phyloP scores from a whole-genome alignment of 1,284 basidiomycete genomes.

The Serendipita sp. region DNA sequence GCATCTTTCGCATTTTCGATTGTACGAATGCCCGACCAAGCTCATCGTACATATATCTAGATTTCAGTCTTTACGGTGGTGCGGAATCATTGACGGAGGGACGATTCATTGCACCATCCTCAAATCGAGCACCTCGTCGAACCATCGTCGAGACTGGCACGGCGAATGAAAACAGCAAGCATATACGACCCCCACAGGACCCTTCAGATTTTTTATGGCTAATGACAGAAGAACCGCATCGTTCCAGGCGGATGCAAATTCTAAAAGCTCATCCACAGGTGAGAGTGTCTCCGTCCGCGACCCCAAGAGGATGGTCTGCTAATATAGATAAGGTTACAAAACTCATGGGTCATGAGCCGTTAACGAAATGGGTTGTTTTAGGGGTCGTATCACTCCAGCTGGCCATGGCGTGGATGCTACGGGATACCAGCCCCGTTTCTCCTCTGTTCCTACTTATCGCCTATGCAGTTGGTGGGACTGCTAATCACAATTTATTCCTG shows the following conservation, averaged over 20 bases:
- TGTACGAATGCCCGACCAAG: not conserved
- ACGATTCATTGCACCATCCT: not conserved
- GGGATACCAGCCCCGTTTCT: slow-evolving; percentile 53
- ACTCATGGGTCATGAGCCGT: slow-evolving; percentile 87
- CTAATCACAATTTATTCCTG: slow-evolving; percentile 94
- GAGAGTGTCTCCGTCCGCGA: slow-evolving; percentile 13
- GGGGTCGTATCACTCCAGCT: slow-evolving; percentile 72
- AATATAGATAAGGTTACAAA: slow-evolving; percentile 53
- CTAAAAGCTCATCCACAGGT: slow-evolving; percentile 92
- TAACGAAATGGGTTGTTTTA: slow-evolving; percentile 80
- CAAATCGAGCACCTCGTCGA: slow-evolving; percentile 36
- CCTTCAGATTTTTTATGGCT: slow-evolving; percentile 83
- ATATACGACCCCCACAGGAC: slow-evolving; percentile 42
- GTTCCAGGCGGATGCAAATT: slow-evolving; percentile 74
- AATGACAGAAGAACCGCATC: slow-evolving; percentile 95
- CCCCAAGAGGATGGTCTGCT: not conserved
- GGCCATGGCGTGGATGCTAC: slow-evolving; percentile 46
- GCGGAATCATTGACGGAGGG: slow-evolving; percentile 58
- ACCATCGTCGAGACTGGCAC: slow-evolving; percentile 33
- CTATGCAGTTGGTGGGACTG: slow-evolving; percentile 83
- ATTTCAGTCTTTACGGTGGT: slow-evolving; percentile 64
- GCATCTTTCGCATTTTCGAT: not conserved
- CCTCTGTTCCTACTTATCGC: slow-evolving; percentile 63
- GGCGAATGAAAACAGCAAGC: slow-evolving; percentile 25
- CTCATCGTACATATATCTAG: slow-evolving; percentile 16